Percentiles rank a stretch among this genome's conserved stretches.
phyloP scores from a whole-genome alignment of 1,284 basidiomycete species.

The Farysia itapuensis region DNA sequence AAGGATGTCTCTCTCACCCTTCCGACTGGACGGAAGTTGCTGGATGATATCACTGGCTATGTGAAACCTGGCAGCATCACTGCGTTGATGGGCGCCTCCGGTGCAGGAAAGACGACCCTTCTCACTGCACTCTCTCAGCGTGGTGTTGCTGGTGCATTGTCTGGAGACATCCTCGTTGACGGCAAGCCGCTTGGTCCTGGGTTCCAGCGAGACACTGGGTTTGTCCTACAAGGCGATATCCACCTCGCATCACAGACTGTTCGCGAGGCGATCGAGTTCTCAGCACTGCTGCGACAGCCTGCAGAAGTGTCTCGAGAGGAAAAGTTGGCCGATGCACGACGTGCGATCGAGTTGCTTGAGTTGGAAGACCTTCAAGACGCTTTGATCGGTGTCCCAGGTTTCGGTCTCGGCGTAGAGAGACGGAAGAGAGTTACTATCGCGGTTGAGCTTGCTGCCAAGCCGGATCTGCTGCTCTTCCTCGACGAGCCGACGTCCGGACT shows the following conservation, averaged over 20 bases:
- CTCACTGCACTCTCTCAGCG: slow-evolving; percentile 81
- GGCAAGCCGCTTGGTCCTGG: slow-evolving; percentile 71
- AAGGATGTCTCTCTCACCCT: slow-evolving; percentile 63
- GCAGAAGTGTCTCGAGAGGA: slow-evolving; percentile 29
- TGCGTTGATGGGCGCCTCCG: slow-evolving; percentile 72
- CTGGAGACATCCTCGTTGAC: slow-evolving; percentile 76
- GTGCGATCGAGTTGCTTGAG: slow-evolving; percentile 45
- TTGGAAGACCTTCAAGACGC: slow-evolving; percentile 41
- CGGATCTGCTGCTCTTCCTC: slow-evolving; percentile 52
- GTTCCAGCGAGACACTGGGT: slow-evolving; percentile 70
- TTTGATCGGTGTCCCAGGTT: slow-evolving; percentile 43
- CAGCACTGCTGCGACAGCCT: slow-evolving; percentile 48
- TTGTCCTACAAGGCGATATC: slow-evolving; percentile 71
- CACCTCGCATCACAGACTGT: slow-evolving; percentile 48
- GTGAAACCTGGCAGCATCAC: slow-evolving; percentile 78
- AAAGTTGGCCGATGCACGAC: slow-evolving; percentile 39
- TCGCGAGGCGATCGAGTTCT: slow-evolving; percentile 48
- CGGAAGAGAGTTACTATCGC: slow-evolving; percentile 52
- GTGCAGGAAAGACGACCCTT: slow-evolving; percentile 67
- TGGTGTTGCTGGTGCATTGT: slow-evolving; percentile 72
- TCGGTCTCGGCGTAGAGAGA: slow-evolving; percentile 45
- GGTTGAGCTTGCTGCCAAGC: slow-evolving; percentile 52
- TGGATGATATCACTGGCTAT: slow-evolving; percentile 79
- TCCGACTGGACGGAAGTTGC: slow-evolving; percentile 66
- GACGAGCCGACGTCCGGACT: slow-evolving; percentile 53